Conservation (phyloP, 768 basidiomycete genomes). For the Termitomyces sp. region DNA sequence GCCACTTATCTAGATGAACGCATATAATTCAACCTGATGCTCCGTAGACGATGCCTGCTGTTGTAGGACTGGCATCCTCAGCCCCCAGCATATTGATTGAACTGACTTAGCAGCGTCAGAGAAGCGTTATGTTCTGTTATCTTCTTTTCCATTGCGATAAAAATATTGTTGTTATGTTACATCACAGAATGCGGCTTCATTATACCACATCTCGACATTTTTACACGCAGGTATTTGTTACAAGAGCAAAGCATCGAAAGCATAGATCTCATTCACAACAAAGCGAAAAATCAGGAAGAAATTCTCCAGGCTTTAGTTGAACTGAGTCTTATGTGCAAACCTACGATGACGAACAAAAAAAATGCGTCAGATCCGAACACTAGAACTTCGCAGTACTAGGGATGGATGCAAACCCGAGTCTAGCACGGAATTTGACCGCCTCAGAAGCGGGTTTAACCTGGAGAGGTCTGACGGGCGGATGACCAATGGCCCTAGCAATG, state of each 20-base stretch:
- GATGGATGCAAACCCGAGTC: constrained; percentile 24
- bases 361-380: constrained; percentile 6
- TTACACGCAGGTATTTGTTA: constrained; percentile 1
- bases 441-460: constrained; percentile 53
- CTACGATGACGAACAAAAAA: constrained; percentile 6
- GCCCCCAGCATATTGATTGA: no score
- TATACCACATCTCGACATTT: neutral
- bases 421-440: constrained; percentile 47
- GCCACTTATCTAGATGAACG: no score
- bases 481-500: constrained; percentile 70
- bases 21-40: no score
- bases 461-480: constrained; percentile 53
- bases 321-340: constrained; percentile 6
- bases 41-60: no score
- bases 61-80: no score
- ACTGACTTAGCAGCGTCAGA: no score
- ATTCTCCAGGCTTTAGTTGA: constrained; percentile 4
- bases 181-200: neutral
- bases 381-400: constrained; percentile 10
- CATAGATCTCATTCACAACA: neutral
- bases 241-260: constrained; percentile 2
- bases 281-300: neutral
- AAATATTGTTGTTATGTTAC: neutral
- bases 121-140: no score
- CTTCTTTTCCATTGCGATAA: neutral